These are phyloP conservation scores for Trametes sp. DNA, from an alignment of 1,284 basidiomycete species.

Conservation along the genomic window DNA sequence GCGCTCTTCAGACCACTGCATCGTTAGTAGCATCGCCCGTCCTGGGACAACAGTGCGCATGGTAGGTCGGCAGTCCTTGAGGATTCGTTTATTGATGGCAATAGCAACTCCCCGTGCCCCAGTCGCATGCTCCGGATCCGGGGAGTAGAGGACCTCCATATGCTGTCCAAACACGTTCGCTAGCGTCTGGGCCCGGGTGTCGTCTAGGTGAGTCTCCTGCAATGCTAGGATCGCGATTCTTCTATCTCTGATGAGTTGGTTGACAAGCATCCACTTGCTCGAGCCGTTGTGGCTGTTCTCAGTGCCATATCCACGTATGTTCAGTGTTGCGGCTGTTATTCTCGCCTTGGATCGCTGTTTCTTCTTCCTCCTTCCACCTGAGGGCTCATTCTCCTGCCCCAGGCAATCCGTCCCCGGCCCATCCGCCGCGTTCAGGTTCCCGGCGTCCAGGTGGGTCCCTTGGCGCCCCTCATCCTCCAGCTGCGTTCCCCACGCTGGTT, in stretches of 20 bases:
- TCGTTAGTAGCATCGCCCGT: not conserved
- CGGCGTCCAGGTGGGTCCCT: too few relatives aligned
- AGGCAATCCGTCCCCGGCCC: too few relatives aligned
- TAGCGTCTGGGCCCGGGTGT: not conserved
- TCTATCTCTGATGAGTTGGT: not conserved
- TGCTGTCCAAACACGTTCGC: not conserved
- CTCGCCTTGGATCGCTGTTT: not conserved
- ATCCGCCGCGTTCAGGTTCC: too few relatives aligned
- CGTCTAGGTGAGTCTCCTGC: conserved; percentile 1
- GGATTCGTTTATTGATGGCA: not conserved
- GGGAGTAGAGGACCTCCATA: not conserved
- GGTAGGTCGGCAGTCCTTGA: not conserved
- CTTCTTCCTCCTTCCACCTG: not conserved
- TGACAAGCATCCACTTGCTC: not conserved
- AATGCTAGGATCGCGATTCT: not conserved
- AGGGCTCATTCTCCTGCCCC: too few relatives aligned
- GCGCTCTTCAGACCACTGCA: not conserved
- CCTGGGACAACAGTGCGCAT: not conserved
- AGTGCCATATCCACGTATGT: not conserved
- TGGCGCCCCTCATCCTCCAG: too few relatives aligned
- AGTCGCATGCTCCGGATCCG: not conserved
- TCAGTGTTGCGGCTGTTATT: not conserved
- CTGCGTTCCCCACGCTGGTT: too few relatives aligned
- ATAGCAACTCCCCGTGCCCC: not conserved
- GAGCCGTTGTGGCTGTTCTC: not conserved